Evolutionary conservation across 1,284 basidiomycete genomes (phyloP), one percentile per base, ranked within the genome.

Genomic region (Irpex lacteus): DNA sequence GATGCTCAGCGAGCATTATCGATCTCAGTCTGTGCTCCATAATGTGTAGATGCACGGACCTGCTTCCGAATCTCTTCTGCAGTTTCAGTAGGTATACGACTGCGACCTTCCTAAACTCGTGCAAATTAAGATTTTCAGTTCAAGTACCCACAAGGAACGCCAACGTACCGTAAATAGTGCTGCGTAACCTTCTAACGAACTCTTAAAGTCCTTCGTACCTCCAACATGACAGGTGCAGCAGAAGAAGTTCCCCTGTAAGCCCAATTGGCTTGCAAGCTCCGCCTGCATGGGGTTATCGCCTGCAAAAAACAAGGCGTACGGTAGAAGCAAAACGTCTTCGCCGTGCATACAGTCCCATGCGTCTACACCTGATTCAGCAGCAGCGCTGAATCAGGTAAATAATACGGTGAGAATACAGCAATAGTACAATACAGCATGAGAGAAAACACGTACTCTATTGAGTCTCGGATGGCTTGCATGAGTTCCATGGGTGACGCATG

Each of bases 211-310:
- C 18, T 65, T 64, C 0, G 67, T 72, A 0, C 75, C 74, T 9
- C 76, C 71, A 32, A 70, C 71, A 36, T 71, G 38, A 47, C 76
- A 78, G 0, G 64, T 71, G 1, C 71, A 61, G 60, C 76, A 77
- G 57, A 74, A 73, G 53, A 67, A 64, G n/a, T 77, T 77, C 2
- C 69, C 66, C 0, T 62, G 65, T 0, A 77, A 61, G 0, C 75
- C 72, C 18, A 58, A 67, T 1, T 77, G 74, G 44, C 74, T 74
- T 34, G 73, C 76, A 13, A 68, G 63, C 54, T 78, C 72, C 0
- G 72, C 72, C 54, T 78, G 77, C 76, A 78, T 77, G 0, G 74
- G 76, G 62, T 78, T 78, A 57, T 78, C 71, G 1, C 75, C 75
- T 0, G 71, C 61, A 1, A 71, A 55, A 26, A 76, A 70, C 0